Evolutionary conservation across 2,329 filamentous ascomycete species (phyloP).

Genomic region (Bimuria novae-zelandiae): DNA sequence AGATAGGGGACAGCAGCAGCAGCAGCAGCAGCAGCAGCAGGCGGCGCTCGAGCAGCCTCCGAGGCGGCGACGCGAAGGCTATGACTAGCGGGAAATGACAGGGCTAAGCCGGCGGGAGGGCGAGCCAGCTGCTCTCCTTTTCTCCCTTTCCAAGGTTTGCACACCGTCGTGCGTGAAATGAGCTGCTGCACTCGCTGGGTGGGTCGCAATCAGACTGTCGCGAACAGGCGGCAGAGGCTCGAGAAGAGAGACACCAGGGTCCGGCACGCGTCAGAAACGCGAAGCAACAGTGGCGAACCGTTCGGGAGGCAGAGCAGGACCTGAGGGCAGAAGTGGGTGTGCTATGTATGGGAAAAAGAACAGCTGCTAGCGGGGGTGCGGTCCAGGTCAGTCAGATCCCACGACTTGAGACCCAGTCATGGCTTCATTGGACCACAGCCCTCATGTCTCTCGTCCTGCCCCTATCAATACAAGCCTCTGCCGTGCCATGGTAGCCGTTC

Average conservation of each 20-base stretch:
- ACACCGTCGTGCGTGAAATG: slow-evolving; percentile 18
- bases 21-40: not conserved
- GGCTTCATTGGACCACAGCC: slow-evolving; percentile 6
- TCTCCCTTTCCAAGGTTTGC: slow-evolving; percentile 30
- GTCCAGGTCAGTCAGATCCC: slow-evolving; percentile 5
- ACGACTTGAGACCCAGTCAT: slow-evolving; percentile 7
- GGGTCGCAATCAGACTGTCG: slow-evolving; percentile 25
- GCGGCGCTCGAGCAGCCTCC: slow-evolving; percentile 14
- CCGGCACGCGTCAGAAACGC: slow-evolving; percentile 6
- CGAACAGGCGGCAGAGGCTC: slow-evolving; percentile 7
- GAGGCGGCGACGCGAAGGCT: slow-evolving; percentile 15
- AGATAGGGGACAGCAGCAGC: slow-evolving; percentile 15
- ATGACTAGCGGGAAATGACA: slow-evolving; percentile 23
- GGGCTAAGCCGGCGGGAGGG: slow-evolving; percentile 25
- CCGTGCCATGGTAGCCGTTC: slow-evolving; percentile 11
- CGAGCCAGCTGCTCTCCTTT: slow-evolving; percentile 33
- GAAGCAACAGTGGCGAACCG: not conserved
- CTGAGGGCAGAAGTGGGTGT: not conserved
- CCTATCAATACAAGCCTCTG: slow-evolving; percentile 21
- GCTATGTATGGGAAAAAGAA: not conserved
- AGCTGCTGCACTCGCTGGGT: slow-evolving; percentile 30
- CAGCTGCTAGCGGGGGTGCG: slow-evolving; percentile 5
- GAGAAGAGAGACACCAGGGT: not conserved
- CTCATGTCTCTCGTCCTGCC: slow-evolving; percentile 18
- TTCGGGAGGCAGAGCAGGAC: not conserved